Evolutionary conservation across 768 basidiomycete species (phyloP).

Genomic region (Chalciporus piperatus): DNA sequence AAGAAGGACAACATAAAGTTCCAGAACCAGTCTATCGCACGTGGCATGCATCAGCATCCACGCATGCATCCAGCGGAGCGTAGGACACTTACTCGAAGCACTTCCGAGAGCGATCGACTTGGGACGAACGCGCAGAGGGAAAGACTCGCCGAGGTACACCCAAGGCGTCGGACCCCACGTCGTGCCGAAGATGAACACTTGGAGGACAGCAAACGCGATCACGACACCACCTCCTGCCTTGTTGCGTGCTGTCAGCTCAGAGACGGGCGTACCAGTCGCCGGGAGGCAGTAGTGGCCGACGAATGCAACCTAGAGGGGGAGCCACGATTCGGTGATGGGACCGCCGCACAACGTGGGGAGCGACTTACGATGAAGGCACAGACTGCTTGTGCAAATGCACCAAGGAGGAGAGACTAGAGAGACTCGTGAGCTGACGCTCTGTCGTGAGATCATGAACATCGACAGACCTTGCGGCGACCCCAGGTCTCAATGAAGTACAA

Average conservation of each 20-base stretch:
- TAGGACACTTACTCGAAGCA: slow-evolving; percentile 39
- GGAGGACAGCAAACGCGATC: slow-evolving; percentile 76
- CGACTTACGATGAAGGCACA: slow-evolving; percentile 58
- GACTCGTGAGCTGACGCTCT: background rate
- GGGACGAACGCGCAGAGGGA: slow-evolving; percentile 76
- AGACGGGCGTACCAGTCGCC: slow-evolving; percentile 44
- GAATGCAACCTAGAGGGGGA: slow-evolving; percentile 53
- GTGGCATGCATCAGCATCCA: slow-evolving; percentile 4
- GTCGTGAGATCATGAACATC: background rate
- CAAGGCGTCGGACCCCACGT: slow-evolving; percentile 80
- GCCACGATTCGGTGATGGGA: background rate
- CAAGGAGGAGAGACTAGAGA: slow-evolving; percentile 59
- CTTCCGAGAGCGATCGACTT: slow-evolving; percentile 79
- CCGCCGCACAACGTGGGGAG: background rate
- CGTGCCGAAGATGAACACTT: slow-evolving; percentile 66
- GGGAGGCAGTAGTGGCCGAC: slow-evolving; percentile 70
- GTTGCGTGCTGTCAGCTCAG: slow-evolving; percentile 52
- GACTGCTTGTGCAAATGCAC: slow-evolving; percentile 55
- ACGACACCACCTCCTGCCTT: slow-evolving; percentile 60
- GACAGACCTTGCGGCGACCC: slow-evolving; percentile 63
- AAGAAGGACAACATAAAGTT: slow-evolving; percentile 76
- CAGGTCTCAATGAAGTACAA: slow-evolving; percentile 65
- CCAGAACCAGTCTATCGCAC: slow-evolving; percentile 57
- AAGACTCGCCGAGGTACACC: slow-evolving; percentile 78
- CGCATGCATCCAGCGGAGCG: background rate